Conservation (phyloP, 345 rosid species). For the Citrus trifoliata region DNA sequence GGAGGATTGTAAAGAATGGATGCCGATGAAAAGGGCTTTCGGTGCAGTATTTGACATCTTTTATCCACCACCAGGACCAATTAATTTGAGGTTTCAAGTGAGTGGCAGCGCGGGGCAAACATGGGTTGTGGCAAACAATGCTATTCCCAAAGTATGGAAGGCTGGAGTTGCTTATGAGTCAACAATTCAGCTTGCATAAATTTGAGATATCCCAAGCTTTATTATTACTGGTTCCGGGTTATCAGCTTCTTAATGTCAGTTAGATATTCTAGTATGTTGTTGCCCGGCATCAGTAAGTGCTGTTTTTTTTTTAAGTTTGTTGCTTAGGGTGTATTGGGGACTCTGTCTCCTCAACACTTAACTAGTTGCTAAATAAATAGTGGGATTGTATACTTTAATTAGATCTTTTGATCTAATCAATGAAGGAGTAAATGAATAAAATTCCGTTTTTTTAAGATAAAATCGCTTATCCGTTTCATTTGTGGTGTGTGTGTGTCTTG, state of each 20-base stretch:
- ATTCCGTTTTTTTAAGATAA: no score
- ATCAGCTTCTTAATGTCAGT: not conserved
- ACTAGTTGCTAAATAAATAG: not conserved
- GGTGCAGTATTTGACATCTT: constrained; percentile 69
- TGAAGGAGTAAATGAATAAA: not conserved
- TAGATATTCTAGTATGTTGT: not conserved
- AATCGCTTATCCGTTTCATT: accelerated
- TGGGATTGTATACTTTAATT: not conserved
- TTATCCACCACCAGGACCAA: constrained; percentile 53
- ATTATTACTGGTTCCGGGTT: not conserved
- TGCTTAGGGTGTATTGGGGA: not conserved
- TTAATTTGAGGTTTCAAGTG: constrained; percentile 54
- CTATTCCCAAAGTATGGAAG: constrained; percentile 61
- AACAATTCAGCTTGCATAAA: constrained; percentile 46
- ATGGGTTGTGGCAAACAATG: constrained; percentile 57
- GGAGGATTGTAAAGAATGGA: constrained; percentile 68
- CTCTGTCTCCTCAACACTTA: no score
- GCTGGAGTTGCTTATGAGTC: constrained; percentile 64
- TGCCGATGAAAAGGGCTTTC: constrained; percentile 62
- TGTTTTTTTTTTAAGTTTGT: not conserved
- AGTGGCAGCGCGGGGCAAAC: constrained; percentile 35
- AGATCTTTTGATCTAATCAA: not conserved
- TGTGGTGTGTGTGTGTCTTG: no score
- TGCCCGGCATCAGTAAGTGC: not conserved
- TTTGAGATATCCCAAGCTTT: not conserved